Base-by-base conservation (phyloP, 1,139 yeast genomes). In the Yamadazyma friedrichii region DNA sequence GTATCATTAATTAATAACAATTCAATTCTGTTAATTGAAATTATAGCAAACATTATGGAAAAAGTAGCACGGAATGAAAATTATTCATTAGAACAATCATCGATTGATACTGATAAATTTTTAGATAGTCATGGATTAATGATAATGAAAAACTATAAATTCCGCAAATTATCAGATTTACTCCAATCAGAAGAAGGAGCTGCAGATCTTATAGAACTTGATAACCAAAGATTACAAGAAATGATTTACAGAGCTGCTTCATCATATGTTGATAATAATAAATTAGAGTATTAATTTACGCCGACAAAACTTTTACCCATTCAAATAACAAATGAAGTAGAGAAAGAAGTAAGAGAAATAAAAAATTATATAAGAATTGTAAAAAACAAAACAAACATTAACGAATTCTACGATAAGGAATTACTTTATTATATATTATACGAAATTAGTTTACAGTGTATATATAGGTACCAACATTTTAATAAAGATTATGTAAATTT, bases 181-280 rank as follows among this genome's bases (percentile, higher is more conserved):
- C 28, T 47, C 3, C 48, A 46, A 22, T 42, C 47, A 9, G 52
- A 42, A 27, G 53, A 49, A n/a, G 42, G 39, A 3, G 46, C 51
- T 37, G 49, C 47, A 40, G 41, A 45, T 29, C 56, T 55, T 39
- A 53, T 61, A 9, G 58, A 54, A 39, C 46, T 43, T 15, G 51
- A 61, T 42, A 55, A 59, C 13, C 58, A 55, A 42, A 48, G 44
- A 26, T 44, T 65, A 24, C 70, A 64, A 45, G 64, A 62, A 22
- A 66, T 71, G 71, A 52, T 62, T 31, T 69, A 70, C 50, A 62
- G 74, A 49, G 56, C 67, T 42, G 68, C 75, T 15, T 64, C 70
- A 38, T 56, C 62, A 26, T 62, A 64, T 41, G 62, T 70, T 16
- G 75, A 69, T 42, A 71, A 71, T 6, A 56, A 55, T 37, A 52